phyloP scores from a whole-genome alignment of 2,329 filamentous ascomycete genomes.

The Fusarium continuum region DNA sequence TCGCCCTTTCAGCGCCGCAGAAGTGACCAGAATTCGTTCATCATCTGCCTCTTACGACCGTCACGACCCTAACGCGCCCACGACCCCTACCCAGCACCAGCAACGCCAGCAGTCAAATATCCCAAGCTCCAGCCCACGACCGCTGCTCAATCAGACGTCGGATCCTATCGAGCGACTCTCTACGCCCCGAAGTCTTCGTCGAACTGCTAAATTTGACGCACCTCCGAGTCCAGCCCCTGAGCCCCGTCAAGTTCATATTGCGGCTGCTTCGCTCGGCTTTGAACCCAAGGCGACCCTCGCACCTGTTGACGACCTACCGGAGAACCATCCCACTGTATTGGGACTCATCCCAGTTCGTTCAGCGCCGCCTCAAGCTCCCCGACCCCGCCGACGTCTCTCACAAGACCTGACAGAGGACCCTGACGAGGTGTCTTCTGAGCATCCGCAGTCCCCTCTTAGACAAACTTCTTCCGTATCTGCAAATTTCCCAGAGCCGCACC shows the following conservation, averaged over 20 bases:
- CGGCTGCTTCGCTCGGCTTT: constrained; percentile 60
- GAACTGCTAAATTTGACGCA: constrained; percentile 61
- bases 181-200: constrained; percentile 59
- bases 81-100: constrained; percentile 55
- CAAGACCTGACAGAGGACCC: constrained; percentile 60
- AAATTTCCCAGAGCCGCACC: constrained; percentile 54
- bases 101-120: constrained; percentile 54
- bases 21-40: constrained; percentile 56
- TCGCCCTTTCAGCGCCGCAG: constrained; percentile 49
- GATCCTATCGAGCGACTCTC: constrained; percentile 53
- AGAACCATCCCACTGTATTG: constrained; percentile 41
- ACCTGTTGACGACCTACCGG: constrained; percentile 34
- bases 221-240: constrained; percentile 52
- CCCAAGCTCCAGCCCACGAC: constrained; percentile 26
- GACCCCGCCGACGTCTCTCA: constrained; percentile 52
- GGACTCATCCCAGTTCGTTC: constrained; percentile 51
- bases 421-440: constrained; percentile 52
- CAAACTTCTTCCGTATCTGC: constrained; percentile 44
- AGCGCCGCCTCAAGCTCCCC: constrained; percentile 49
- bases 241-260: constrained; percentile 55
- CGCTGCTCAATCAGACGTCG: constrained; percentile 44
- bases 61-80: constrained; percentile 63
- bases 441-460: constrained; percentile 39
- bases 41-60: constrained; percentile 59
- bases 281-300: constrained; percentile 50